A percentile compares a stretch with the other conserved stretches of the same genome.
phyloP scores from a whole-genome alignment of 176 grass and related monocot genomes.

The Ananas comosus region DNA sequence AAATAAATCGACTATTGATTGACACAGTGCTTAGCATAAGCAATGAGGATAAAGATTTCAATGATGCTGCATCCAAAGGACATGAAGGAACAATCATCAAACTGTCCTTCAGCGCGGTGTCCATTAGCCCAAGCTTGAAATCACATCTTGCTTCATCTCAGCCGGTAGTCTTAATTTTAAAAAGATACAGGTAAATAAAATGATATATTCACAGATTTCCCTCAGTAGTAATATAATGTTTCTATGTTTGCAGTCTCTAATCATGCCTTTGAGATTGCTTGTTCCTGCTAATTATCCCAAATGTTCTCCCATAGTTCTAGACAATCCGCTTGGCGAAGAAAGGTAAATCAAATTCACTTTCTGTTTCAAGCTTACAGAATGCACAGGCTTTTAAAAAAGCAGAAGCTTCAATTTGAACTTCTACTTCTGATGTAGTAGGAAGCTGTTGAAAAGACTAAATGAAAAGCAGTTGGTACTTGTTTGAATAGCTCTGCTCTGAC shows the following conservation, averaged over 20 bases:
- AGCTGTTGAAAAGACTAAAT: too few species aligned
- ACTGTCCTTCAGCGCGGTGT: conserved; percentile 5
- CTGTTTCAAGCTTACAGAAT: too few species aligned
- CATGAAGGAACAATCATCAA: conserved; percentile 6
- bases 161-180: not conserved
- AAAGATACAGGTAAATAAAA: too few species aligned
- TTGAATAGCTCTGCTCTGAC: too few species aligned
- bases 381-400: too few species aligned
- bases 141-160: not conserved
- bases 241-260: not conserved
- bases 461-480: too few species aligned
- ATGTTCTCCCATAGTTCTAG: conserved; percentile 16
- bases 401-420: too few species aligned
- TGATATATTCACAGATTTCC: too few species aligned
- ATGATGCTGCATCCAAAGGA: too few species aligned
- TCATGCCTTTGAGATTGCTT: not conserved
- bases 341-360: too few species aligned
- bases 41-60: not conserved
- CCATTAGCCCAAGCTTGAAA: not conserved
- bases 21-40: conserved; percentile 20
- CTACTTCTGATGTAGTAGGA: too few species aligned
- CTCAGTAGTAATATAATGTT: too few species aligned
- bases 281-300: conserved; percentile 19
- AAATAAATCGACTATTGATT: conserved; percentile 9
- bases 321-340: not conserved